phyloP scores from a whole-genome alignment of 169 alveolate species.

The Eimeria necatrix region DNA sequence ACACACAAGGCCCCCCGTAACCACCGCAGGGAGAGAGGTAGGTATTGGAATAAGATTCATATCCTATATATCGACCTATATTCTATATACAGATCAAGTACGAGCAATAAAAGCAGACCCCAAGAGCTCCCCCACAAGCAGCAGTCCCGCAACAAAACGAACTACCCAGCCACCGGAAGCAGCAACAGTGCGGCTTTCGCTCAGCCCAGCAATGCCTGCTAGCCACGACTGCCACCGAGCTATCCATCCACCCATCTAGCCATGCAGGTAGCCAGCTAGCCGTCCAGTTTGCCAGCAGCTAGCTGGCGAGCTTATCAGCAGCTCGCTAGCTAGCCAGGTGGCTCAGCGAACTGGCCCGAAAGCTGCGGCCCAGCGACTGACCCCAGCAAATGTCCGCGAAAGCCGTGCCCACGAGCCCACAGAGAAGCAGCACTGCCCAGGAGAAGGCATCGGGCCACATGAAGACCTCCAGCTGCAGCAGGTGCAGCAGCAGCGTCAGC shows the following conservation, averaged over 20 bases:
- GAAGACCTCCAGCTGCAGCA: conserved; percentile 22
- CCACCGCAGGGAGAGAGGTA: too few species aligned
- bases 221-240: too few species aligned
- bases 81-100: too few species aligned
- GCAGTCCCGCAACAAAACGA: too few species aligned
- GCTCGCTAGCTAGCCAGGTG: conserved; percentile 15
- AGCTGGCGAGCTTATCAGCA: conserved; percentile 18
- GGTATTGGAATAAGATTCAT: too few species aligned
- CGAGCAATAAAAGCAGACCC: too few species aligned
- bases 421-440: conserved; percentile 21
- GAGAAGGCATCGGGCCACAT: conserved; percentile 41
- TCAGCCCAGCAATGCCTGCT: too few species aligned
- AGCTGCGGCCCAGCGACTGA: background rate
- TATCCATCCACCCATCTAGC: background rate
- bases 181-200: too few species aligned
- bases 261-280: background rate
- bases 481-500: conserved; percentile 53
- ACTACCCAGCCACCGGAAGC: too few species aligned
- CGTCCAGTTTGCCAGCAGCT: background rate
- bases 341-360: background rate
- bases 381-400: conserved; percentile 31
- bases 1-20: too few species aligned
- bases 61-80: too few species aligned
- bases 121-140: too few species aligned
- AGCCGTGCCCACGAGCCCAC: conserved; percentile 37